Evolutionary conservation across 75 land plant species (phyloP).

Genomic region (Selaginella moellendorffii): DNA sequence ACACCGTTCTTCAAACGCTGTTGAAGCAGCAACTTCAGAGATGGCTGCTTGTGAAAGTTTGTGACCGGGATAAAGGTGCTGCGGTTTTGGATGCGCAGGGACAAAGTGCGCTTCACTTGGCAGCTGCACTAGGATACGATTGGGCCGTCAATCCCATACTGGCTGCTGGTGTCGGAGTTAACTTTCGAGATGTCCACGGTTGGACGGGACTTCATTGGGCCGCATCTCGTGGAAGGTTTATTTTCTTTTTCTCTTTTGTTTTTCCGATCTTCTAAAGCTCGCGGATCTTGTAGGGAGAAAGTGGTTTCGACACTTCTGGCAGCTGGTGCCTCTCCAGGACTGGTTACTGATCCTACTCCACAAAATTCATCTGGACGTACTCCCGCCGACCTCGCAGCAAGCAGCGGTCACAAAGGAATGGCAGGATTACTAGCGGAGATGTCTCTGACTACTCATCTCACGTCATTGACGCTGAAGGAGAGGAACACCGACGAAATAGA

Average conservation of each 20-base stretch:
- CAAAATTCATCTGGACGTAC: constrained; percentile 51
- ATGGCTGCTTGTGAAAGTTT: constrained; percentile 50
- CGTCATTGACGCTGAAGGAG: constrained; percentile 33
- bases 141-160: constrained; percentile 69
- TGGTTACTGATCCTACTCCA: constrained; percentile 69
- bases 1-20: constrained; percentile 32
- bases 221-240: constrained; percentile 66
- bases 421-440: constrained; percentile 72
- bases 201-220: constrained; percentile 99
- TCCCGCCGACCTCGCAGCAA: constrained; percentile 66
- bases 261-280: background rate
- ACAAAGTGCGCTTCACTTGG: constrained; percentile 73
- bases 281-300: constrained; percentile 33
- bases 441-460: constrained; percentile 40
- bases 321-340: constrained; percentile 58
- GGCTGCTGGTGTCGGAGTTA: constrained; percentile 57
- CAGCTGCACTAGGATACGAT: constrained; percentile 83
- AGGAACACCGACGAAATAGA: constrained; percentile 7
- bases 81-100: constrained; percentile 48
- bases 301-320: constrained; percentile 48
- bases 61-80: constrained; percentile 72
- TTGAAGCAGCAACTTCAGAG: constrained; percentile 42
- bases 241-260: background rate
- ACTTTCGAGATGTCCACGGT: constrained; percentile 77
- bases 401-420: constrained; percentile 69